Base-by-base conservation (phyloP, 805 yeast genomes). In the Candida manassasensis region DNA sequence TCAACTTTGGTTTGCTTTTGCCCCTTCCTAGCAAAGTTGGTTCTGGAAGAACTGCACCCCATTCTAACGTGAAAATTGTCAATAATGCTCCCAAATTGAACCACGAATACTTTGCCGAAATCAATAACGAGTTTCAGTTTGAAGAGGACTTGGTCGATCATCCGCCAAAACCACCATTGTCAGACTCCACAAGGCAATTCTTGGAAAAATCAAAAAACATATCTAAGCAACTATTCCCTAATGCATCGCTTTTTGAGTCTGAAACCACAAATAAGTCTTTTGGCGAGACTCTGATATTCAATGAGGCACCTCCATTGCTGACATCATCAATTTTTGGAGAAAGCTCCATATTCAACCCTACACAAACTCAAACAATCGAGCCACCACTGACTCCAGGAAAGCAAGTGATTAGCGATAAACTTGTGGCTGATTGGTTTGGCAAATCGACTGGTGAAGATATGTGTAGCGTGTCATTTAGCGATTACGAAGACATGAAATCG, bases 21-120 rank as follows among this genome's bases (percentile, higher is more conserved):
- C 70, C 70, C 2, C 53, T 58, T 14, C 69, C 66, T 4, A 58
- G 67, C 2, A 58, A 63, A 1, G 51, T 61, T 7, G 69, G 71
- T 1, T 46, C 63, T 6, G 71, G 69, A 3, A 48, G 69, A 31
- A 55, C 46, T 37, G 29, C 41, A 12, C 27, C 38, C 5, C 35
- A 18, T 15, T 36, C 46, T 4, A 25, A 28, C 19, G 37, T 29
- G 13, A 12, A 32, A 19, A 13, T 34, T 6, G 26, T 32, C 31
- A 40, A 35, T 17, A 37, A 35, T 36, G 35, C 30, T 11, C 31
- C 32, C 39, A 19, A 39, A 37, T 29, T 48, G 51, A 27, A 52
- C 40, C 18, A 47, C 42, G 43, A 51, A 46, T 12, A 43, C 49
- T 5, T 41, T 48, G 34, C 36, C 44, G 17, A 40, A 34, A 33